A percentile compares a stretch with the other conserved stretches of the same genome.
Evolutionary conservation across 2,329 filamentous ascomycete species (phyloP).

Genomic region (Orbilia blumenaviensis): DNA sequence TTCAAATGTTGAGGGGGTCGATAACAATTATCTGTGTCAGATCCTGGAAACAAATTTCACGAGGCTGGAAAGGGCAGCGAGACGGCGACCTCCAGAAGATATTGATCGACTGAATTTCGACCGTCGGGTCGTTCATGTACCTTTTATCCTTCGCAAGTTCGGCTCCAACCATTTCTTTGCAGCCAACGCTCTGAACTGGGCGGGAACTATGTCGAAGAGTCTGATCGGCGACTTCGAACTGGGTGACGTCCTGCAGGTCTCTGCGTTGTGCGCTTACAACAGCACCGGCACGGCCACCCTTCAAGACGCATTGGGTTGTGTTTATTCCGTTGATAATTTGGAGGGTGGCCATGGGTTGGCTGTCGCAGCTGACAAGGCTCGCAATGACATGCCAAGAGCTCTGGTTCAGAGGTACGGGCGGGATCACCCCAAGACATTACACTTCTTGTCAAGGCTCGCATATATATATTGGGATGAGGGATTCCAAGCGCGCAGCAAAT

Average conservation of each 20-base stretch:
- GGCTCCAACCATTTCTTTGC: conserved; percentile 11
- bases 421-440: conserved; percentile 14
- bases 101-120: not conserved
- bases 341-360: not conserved
- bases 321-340: not conserved
- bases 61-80: not conserved
- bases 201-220: not conserved
- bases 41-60: not conserved
- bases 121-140: not conserved
- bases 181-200: not conserved
- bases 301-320: not conserved
- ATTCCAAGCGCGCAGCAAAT: not conserved
- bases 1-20: not conserved
- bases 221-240: not conserved
- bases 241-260: not conserved
- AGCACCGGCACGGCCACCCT: conserved; percentile 13
- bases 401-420: conserved; percentile 4
- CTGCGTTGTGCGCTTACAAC: not conserved
- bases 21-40: not conserved
- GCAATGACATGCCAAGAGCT: not conserved
- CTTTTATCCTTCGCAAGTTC: not conserved
- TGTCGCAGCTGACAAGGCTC: not conserved
- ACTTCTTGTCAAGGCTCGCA: not conserved
- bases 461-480: not conserved
- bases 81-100: not conserved